A percentile compares a stretch with the other conserved stretches of the same genome.
Evolutionary conservation across 1,284 basidiomycete genomes (phyloP).

Genomic region (Hypsizygus ulmarius): DNA sequence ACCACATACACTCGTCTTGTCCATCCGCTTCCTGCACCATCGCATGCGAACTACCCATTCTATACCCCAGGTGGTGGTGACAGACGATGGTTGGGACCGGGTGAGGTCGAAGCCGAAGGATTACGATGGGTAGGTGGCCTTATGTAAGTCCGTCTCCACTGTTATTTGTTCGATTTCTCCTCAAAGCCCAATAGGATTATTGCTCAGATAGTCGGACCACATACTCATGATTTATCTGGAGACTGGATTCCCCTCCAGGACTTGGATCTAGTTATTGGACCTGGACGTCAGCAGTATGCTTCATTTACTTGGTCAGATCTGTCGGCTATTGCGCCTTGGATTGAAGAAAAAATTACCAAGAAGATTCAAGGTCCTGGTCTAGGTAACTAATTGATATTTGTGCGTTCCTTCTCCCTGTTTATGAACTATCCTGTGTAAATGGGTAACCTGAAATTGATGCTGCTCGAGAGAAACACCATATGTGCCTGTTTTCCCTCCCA

Average conservation of each 20-base stretch:
- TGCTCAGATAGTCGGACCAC: conserved; percentile 55
- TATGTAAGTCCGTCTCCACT: conserved; percentile 45
- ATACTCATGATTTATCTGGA: conserved; percentile 36
- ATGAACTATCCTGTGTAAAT: background rate
- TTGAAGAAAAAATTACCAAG: conserved; percentile 59
- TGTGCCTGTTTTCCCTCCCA: no score
- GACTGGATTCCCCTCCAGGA: conserved; percentile 43
- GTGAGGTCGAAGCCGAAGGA: conserved; percentile 57
- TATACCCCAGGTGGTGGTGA: conserved; percentile 68
- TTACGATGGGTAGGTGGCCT: conserved; percentile 70
- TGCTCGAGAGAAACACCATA: no score
- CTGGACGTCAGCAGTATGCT: conserved; percentile 56
- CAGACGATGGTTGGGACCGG: conserved; percentile 56
- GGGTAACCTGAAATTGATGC: no score
- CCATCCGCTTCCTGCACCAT: conserved; percentile 53
- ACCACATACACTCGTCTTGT: conserved; percentile 42
- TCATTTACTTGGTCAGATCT: conserved; percentile 71
- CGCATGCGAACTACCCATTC: conserved; percentile 65
- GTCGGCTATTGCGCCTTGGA: conserved; percentile 72
- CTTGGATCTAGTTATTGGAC: conserved; percentile 46
- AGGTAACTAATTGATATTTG: conserved; percentile 42
- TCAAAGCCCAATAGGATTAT: conserved; percentile 46
- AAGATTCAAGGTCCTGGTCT: conserved; percentile 67
- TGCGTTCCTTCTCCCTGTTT: background rate
- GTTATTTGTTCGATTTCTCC: background rate